Conservation (phyloP, 331 rosid species). For the Acacia pycnantha region DNA sequence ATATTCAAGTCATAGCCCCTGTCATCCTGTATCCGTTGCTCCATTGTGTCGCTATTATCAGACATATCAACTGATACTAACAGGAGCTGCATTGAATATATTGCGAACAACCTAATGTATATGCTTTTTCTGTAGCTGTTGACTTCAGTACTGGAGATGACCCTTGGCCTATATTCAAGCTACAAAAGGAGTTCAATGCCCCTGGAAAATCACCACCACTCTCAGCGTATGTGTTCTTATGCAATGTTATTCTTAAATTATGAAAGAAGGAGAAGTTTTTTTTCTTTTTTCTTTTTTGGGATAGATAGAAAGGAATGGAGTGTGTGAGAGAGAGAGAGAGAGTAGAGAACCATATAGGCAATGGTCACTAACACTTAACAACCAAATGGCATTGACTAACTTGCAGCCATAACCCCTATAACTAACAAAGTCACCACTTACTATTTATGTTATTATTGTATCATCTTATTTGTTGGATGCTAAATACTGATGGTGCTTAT, state of each 20-base stretch:
- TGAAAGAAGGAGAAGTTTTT: not conserved
- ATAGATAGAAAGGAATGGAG: not conserved
- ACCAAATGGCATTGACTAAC: not conserved
- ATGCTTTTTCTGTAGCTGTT: conserved; percentile 61
- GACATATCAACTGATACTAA: not conserved
- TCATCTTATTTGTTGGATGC: conserved; percentile 14
- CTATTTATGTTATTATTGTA: not conserved
- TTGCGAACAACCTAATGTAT: conserved; percentile 17
- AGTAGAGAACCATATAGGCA: not conserved
- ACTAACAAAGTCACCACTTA: not conserved
- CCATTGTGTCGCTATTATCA: not conserved
- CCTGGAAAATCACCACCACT: conserved; percentile 91
- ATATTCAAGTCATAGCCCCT: not conserved
- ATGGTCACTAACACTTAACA: not conserved
- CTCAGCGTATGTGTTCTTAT: conserved; percentile 63
- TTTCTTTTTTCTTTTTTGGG: not conserved
- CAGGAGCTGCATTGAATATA: conserved; percentile 14
- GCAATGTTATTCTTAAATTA: not conserved
- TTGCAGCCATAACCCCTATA: not conserved
- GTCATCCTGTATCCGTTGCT: not conserved
- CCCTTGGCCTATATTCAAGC: conserved; percentile 86
- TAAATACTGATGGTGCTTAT: conserved; percentile 36
- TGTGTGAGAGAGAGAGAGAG: not conserved
- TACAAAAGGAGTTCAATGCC: conserved; percentile 90
- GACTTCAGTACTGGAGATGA: conserved; percentile 84